Base-by-base conservation (phyloP, 441 rosid species). In the Euphorbia celastroides region DNA sequence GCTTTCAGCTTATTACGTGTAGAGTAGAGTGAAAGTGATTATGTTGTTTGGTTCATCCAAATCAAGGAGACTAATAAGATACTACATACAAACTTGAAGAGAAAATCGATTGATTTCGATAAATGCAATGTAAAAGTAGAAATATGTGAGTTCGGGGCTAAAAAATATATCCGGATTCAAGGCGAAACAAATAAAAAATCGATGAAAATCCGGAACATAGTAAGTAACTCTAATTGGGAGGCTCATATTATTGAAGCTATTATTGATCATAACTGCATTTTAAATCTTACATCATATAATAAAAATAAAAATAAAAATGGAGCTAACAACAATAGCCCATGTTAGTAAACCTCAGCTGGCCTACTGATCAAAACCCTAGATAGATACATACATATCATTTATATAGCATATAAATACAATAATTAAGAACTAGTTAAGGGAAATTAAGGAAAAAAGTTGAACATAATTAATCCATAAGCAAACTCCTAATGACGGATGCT, bases 401-500 rank as follows among this genome's bases (percentile, higher is more conserved):
- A 31, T 46, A 44, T 38, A 1, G 12, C 16, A 44, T 12, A 41
- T 8, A 28, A 17, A 7, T 14, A 7, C 25, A 31, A 41, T 5
- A 31, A 52, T 44, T 10, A 44, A 0, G 13, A 8, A 16, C 17
- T 3, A 23, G 10, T 9, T 42, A 32, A 17, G 14, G 64, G n/a
- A 34, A 38, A 28, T 38, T 44, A 44, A 44, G 50, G 13, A 44
- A 1, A 44, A 2, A 22, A 7, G 8, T 22, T 23, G 25, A 54
- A 38, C 12, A 3, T 7, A 22, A 23, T 54, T 64, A 73, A 65
- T 78, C 78, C 89, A 74, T 76, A 68, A 88, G 86, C 79, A 88
- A 87, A 78, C 89, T 93, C 86, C 98, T 83, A 76, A 93, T 88
- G 32, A 93, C 86, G 75, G 93, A 93, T 42, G 97, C 98, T 38